A percentile compares a stretch with the other conserved stretches of the same genome.
phyloP scores from a whole-genome alignment of 1,284 basidiomycete genomes.

The Xerocomus amazonicus region DNA sequence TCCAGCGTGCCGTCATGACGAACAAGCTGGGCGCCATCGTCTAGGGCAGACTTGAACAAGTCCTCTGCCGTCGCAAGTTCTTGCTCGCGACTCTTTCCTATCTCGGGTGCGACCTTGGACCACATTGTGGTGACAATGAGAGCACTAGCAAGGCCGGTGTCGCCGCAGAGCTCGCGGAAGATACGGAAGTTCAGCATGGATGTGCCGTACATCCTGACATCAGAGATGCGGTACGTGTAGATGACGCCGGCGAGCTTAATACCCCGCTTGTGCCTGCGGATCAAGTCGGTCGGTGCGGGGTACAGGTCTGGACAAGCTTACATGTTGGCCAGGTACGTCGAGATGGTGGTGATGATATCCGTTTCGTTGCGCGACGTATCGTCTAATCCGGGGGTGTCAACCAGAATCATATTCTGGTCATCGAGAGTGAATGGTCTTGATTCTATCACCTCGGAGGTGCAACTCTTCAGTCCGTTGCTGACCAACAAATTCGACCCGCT shows the following conservation, averaged over 20 bases:
- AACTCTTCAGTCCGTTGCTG: not conserved
- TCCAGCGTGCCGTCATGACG: not conserved
- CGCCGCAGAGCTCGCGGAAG: not conserved
- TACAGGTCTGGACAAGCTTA: not conserved
- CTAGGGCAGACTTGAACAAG: constrained; percentile 1
- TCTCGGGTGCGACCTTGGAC: not conserved
- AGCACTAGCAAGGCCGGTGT: not conserved
- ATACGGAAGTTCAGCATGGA: not conserved
- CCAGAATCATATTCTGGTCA: not conserved
- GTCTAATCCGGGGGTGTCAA: not conserved
- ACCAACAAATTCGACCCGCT: not conserved
- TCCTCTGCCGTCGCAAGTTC: not conserved
- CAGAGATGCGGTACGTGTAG: constrained; percentile 1
- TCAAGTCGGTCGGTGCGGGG: too few species aligned
- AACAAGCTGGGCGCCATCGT: not conserved
- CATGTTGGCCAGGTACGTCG: not conserved
- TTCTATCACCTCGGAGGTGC: not conserved
- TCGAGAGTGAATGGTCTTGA: not conserved
- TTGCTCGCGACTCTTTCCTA: not conserved
- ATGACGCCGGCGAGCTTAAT: not conserved
- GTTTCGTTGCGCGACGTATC: not conserved
- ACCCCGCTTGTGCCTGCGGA: not conserved
- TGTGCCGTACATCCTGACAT: not conserved
- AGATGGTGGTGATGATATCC: not conserved
- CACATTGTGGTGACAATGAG: constrained; percentile 2